Evolutionary conservation across 2,329 filamentous ascomycete genomes (phyloP), one percentile per base, ranked within the genome.

Genomic region (Zarea fungicola): DNA sequence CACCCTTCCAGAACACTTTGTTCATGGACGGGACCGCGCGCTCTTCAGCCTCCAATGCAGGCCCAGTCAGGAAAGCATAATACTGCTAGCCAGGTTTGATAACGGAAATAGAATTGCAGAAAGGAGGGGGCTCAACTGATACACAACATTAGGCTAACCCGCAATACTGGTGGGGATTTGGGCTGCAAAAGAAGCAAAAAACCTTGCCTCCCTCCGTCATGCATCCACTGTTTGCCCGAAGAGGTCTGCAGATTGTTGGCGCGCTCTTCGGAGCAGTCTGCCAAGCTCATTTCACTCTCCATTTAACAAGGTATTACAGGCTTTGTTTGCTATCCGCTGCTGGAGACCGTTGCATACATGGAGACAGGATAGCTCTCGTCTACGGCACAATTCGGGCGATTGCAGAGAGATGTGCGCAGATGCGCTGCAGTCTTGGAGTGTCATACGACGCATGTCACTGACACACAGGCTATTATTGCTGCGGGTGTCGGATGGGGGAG

Each of bases 211-310:
- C 29, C 13, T 37, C 21, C 39, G 39, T 42, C 39, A 42, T 49
- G 13, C 29, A 37, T 42, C 46, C 39, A 49, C 39, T 34, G 19
- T 42, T 32, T 48, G 46, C 32, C 46, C 46, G 37, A 42, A 48
- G 46, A 42, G 29, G 46, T 29, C 26, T 42, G 26, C 22, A n/a
- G 6, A 42, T 41, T 34, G 35, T 18, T 21, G 23, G 5, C 9
- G 35, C 21, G 19, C 6, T 32, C 18, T 13, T 40, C 26, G 21
- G 18, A 3, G 23, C 26, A 48, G 45, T 41, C 36, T 48, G 36
- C 41, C 42, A 37, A n/a, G 35, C 45, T 29, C 44, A 25, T 42
- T 22, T 22, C 28, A 28, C 34, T 41, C 36, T 48, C 44, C 36
- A 29, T 46, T n/a, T n/a, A n/a, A n/a, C n/a, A n/a, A n/a, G n/a